Percentiles rank a stretch among this genome's conserved stretches.
phyloP scores from a whole-genome alignment of 345 rosid species.

The Dimocarpus longan region DNA sequence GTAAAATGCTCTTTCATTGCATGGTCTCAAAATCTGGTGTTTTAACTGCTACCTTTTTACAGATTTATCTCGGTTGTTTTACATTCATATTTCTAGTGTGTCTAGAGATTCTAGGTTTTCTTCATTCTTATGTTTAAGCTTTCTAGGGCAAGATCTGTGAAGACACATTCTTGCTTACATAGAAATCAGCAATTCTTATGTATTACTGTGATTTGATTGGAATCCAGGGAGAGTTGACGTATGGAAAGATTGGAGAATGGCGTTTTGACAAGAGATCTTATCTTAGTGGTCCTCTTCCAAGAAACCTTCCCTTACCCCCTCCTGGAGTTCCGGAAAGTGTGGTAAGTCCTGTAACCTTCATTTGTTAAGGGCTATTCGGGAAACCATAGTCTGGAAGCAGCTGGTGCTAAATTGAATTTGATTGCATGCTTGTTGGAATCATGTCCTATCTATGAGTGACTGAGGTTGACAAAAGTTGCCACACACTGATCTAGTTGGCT shows the following conservation, averaged over 20 bases:
- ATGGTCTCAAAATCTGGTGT: neutral
- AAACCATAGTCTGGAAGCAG: conserved; percentile 4
- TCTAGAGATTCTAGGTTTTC: neutral
- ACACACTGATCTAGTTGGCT: neutral
- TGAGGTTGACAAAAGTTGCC: neutral
- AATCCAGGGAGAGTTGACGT: conserved; percentile 61
- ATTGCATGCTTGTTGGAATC: neutral
- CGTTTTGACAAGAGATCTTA: conserved; percentile 75
- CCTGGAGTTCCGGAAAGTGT: conserved; percentile 82
- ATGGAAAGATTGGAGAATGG: conserved; percentile 84
- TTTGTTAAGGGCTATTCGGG: neutral
- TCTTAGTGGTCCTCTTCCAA: conserved; percentile 70
- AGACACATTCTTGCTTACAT: neutral
- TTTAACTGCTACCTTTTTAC: neutral
- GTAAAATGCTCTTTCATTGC: conserved; percentile 28
- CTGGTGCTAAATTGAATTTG: neutral
- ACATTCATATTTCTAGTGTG: neutral
- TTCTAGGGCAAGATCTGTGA: neutral
- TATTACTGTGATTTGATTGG: neutral
- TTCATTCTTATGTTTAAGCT: neutral
- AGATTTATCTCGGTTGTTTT: conserved; percentile 3
- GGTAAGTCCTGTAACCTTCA: conserved; percentile 40
- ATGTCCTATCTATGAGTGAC: neutral
- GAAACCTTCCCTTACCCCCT: conserved; percentile 73
- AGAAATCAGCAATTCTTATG: neutral